A percentile compares a stretch with the other conserved stretches of the same genome.
These are phyloP conservation scores for Lanmaoa pseudosensibilis DNA, from an alignment of 768 basidiomycete species.

Conservation along the genomic window DNA sequence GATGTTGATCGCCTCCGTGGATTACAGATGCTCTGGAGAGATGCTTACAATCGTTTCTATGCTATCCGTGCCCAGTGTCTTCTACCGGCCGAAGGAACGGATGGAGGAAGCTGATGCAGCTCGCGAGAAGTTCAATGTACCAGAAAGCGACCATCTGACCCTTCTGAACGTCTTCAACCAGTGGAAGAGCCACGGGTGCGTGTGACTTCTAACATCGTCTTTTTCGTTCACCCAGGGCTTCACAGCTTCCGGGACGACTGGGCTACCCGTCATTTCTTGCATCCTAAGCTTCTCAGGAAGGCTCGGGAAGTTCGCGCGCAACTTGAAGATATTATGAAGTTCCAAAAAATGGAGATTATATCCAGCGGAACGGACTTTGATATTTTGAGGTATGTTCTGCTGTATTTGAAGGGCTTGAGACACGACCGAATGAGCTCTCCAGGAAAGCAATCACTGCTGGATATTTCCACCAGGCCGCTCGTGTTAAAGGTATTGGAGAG, in stretches of 20 bases:
- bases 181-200: conserved; percentile 94
- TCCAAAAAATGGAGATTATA: conserved; percentile 93
- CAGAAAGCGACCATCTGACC: conserved; percentile 96
- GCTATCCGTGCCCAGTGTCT: conserved; percentile 97
- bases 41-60: conserved; percentile 99
- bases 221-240: conserved; percentile 4
- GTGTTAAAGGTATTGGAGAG: conserved; percentile 98
- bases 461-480: conserved; percentile 98
- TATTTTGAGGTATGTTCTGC: conserved; percentile 58
- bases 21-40: conserved; percentile 89
- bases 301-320: conserved; percentile 93
- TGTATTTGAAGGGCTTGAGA: neutral
- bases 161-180: conserved; percentile 95
- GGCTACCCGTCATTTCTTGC: conserved; percentile 93
- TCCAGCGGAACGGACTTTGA: conserved; percentile 97
- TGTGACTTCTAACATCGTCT: neutral
- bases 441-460: conserved; percentile 97
- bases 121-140: conserved; percentile 97
- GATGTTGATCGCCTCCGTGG: conserved; percentile 91
- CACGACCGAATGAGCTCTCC: conserved; percentile 1
- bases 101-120: conserved; percentile 98
- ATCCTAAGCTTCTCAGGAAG: conserved; percentile 94
- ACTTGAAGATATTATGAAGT: conserved; percentile 98
- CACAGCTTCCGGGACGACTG: conserved; percentile 88
- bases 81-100: conserved; percentile 95